A percentile compares a stretch with the other conserved stretches of the same genome.
Evolutionary conservation across 2,329 filamentous ascomycete genomes (phyloP).

Genomic region (Cladorrhinum sp.): DNA sequence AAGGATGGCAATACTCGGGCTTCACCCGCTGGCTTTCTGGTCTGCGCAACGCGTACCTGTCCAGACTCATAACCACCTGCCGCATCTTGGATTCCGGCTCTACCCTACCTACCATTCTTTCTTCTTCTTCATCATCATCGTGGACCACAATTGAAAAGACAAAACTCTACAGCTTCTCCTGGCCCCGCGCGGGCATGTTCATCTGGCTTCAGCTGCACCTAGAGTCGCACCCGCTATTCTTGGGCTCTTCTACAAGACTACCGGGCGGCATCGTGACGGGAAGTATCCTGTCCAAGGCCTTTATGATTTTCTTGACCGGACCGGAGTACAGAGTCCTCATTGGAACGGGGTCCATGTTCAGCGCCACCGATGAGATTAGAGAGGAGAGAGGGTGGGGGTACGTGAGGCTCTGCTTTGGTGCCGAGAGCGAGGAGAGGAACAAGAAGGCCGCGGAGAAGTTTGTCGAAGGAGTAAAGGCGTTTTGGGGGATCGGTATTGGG

Average conservation of each 20-base stretch:
- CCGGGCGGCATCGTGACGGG: constrained; percentile 12
- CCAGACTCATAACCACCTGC: constrained; percentile 80
- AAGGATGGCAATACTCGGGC: constrained; percentile 74
- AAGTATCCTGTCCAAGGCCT: constrained; percentile 42
- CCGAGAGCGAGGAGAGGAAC: constrained; percentile 70
- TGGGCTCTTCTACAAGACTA: constrained; percentile 37
- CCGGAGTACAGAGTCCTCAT: constrained; percentile 69
- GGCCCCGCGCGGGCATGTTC: constrained; percentile 90
- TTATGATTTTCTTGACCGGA: constrained; percentile 69
- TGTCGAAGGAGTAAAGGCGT: constrained; percentile 65
- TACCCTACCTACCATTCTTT: constrained; percentile 61
- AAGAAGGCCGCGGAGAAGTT: constrained; percentile 61
- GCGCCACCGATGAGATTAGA: constrained; percentile 59
- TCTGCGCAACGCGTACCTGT: constrained; percentile 78
- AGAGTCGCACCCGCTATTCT: constrained; percentile 64
- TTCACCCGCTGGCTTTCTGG: constrained; percentile 92
- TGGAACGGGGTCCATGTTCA: constrained; percentile 71
- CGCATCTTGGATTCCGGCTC: constrained; percentile 66
- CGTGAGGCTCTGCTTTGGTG: constrained; percentile 80
- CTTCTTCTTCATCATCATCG: constrained; percentile 43
- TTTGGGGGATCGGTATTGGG: constrained; percentile 70
- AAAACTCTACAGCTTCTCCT: constrained; percentile 70
- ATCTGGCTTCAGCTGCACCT: constrained; percentile 76
- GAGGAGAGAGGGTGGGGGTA: constrained; percentile 65
- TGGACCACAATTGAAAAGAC: constrained; percentile 76